These are phyloP conservation scores for Trichocladium uniseriatum DNA, from an alignment of 495 filamentous ascomycete genomes.

Conservation along the genomic window DNA sequence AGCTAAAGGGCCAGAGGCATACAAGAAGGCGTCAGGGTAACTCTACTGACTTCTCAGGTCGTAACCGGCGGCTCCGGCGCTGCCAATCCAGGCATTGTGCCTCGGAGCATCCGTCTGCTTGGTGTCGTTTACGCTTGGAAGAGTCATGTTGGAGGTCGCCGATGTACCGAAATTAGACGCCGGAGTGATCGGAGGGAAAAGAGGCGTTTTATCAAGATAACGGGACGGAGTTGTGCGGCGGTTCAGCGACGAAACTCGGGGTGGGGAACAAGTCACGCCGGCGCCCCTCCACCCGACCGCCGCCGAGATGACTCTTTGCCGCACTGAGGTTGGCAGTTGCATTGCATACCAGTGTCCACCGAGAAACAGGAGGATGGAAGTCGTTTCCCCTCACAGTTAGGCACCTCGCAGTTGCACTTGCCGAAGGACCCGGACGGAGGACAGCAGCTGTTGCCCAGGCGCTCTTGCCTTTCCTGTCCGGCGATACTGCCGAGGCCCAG, in stretches of 20 bases:
- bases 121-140: neutral
- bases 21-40: neutral
- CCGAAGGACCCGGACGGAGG: no score
- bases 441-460: no score
- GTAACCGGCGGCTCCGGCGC: constrained; percentile 32
- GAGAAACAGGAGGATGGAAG: no score
- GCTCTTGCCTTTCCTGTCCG: no score
- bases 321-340: no score
- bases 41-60: constrained; percentile 36
- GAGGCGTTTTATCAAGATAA: neutral
- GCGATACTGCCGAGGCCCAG: no score
- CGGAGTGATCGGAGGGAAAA: neutral
- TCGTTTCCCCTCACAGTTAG: no score
- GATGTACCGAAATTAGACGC: neutral
- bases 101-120: neutral
- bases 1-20: neutral
- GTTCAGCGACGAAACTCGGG: neutral
- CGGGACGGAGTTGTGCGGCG: neutral
- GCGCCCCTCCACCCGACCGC: neutral
- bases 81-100: constrained; percentile 32
- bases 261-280: neutral
- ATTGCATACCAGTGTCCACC: no score
- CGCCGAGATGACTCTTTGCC: neutral
- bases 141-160: neutral
- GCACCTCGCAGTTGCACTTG: no score